Conservation (phyloP, 208 protist species). For the Trypanosoma rangeli region DNA sequence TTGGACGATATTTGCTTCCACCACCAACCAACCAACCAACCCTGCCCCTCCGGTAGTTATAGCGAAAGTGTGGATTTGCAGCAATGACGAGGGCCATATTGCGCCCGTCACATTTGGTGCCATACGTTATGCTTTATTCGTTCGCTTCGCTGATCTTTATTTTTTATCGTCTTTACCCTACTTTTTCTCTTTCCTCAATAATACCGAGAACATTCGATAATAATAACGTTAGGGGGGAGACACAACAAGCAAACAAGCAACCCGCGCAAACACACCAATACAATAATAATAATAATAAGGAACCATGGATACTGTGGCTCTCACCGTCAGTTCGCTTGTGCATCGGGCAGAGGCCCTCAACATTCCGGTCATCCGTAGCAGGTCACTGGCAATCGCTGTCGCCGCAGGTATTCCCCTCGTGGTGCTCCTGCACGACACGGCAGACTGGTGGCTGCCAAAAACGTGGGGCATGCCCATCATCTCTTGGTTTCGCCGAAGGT, state of each 20-base stretch:
- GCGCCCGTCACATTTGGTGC: not conserved
- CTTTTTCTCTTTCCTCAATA: not conserved
- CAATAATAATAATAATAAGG: conserved; percentile 5
- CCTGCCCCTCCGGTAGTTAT: not conserved
- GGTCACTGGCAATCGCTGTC: conserved; percentile 56
- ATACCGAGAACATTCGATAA: not conserved
- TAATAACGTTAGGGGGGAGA: not conserved
- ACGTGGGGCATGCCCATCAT: conserved; percentile 53
- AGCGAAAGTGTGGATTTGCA: not conserved
- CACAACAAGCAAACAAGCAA: not conserved
- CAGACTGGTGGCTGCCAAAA: conserved; percentile 75
- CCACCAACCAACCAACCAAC: not conserved
- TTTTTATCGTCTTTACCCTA: not conserved
- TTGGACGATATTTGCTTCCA: too few relatives aligned
- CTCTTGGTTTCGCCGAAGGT: conserved; percentile 76
- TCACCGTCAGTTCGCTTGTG: conserved; percentile 69
- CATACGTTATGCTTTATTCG: not conserved
- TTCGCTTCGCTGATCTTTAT: not conserved
- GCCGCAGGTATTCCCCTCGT: conserved; percentile 70
- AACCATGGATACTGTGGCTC: conserved; percentile 65
- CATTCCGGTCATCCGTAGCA: conserved; percentile 55
- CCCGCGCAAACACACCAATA: not conserved
- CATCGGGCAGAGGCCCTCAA: conserved; percentile 63
- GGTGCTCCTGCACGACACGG: conserved; percentile 79
- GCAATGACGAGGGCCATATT: not conserved